Evolutionary conservation across 2,329 filamentous ascomycete genomes (phyloP).

Genomic region (Nigrograna mackinnonii): DNA sequence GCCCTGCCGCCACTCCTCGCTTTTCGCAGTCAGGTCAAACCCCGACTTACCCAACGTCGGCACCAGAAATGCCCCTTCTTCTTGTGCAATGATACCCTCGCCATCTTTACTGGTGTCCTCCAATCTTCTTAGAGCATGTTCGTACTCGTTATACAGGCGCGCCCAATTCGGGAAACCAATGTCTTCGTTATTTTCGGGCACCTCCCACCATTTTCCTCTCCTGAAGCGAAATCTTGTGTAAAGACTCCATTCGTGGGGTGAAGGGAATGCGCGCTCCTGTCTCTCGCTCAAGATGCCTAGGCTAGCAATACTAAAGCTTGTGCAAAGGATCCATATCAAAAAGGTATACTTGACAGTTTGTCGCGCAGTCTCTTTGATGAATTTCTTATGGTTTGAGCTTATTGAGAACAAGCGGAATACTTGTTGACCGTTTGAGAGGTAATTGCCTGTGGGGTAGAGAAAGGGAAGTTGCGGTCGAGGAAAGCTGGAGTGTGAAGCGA

Average conservation of each 20-base stretch:
- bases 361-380: slow-evolving; percentile 71
- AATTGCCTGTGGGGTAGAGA: slow-evolving; percentile 59
- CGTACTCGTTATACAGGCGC: slow-evolving; percentile 63
- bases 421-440: slow-evolving; percentile 45
- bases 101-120: slow-evolving; percentile 74
- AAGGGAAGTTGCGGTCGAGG: slow-evolving; percentile 68
- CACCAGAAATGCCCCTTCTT: slow-evolving; percentile 51
- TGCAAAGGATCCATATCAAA: slow-evolving; percentile 67
- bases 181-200: slow-evolving; percentile 61
- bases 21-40: slow-evolving; percentile 73
- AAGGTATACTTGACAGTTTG: slow-evolving; percentile 69
- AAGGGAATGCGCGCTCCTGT: slow-evolving; percentile 76
- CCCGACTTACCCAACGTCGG: slow-evolving; percentile 49
- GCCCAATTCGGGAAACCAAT: slow-evolving; percentile 72
- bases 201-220: slow-evolving; percentile 51
- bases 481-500: slow-evolving; percentile 45
- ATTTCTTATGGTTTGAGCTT: slow-evolving; percentile 66
- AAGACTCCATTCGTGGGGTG: slow-evolving; percentile 80
- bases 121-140: slow-evolving; percentile 65
- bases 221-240: slow-evolving; percentile 70
- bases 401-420: slow-evolving; percentile 76
- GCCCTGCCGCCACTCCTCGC: slow-evolving; percentile 81
- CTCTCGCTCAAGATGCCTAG: slow-evolving; percentile 73
- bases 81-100: slow-evolving; percentile 62
- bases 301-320: slow-evolving; percentile 63